These are phyloP conservation scores for Viridothelium virens DNA, from an alignment of 495 filamentous ascomycete genomes.

Conservation along the genomic window DNA sequence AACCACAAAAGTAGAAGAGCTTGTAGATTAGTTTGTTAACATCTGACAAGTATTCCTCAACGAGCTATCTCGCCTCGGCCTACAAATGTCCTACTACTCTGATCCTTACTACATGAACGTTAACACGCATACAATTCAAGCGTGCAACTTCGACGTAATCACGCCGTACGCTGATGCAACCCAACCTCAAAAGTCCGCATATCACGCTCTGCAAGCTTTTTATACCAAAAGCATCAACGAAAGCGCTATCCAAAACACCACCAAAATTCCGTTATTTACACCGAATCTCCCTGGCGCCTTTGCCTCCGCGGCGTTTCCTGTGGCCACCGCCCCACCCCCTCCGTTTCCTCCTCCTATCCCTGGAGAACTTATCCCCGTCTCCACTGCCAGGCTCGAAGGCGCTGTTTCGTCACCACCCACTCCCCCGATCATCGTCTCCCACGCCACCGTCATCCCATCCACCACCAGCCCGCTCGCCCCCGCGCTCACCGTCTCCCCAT, in stretches of 20 bases:
- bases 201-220: not conserved
- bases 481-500: conserved; percentile 1
- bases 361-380: not conserved
- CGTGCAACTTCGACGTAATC: too few relatives aligned
- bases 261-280: not conserved
- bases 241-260: not conserved
- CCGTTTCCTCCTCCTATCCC: not conserved
- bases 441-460: not conserved
- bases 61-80: too few relatives aligned
- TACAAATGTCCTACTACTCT: too few relatives aligned
- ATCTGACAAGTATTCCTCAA: too few relatives aligned
- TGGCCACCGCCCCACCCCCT: not conserved
- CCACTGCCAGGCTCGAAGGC: not conserved
- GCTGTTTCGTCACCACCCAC: not conserved
- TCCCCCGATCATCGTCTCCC: not conserved
- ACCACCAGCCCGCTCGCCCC: not conserved
- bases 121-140: too few relatives aligned
- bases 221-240: not conserved
- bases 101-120: too few relatives aligned
- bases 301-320: not conserved
- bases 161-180: not conserved
- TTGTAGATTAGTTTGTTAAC: too few relatives aligned
- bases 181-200: not conserved
- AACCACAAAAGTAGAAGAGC: too few relatives aligned
- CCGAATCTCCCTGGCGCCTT: not conserved